Percentiles rank a stretch among this genome's conserved stretches.
phyloP scores from a whole-genome alignment of 2,329 filamentous ascomycete genomes.

The Xylaria hypoxylon region DNA sequence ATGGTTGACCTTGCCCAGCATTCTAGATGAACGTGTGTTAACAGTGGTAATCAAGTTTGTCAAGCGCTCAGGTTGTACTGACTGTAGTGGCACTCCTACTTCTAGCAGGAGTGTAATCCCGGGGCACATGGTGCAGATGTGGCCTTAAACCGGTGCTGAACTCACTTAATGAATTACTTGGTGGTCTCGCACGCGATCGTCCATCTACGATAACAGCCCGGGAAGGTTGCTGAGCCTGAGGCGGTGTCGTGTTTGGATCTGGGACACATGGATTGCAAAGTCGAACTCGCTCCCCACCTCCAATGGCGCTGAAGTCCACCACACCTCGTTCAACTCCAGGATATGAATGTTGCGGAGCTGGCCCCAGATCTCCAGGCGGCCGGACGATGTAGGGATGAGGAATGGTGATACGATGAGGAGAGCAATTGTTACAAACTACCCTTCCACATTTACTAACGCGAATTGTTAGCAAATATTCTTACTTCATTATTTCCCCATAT shows the following conservation, averaged over 20 bases:
- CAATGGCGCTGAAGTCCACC: conserved; percentile 59
- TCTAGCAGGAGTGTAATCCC: conserved; percentile 44
- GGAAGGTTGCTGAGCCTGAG: conserved; percentile 56
- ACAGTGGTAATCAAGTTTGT: neutral
- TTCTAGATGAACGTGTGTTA: conserved; percentile 41
- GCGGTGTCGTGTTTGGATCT: conserved; percentile 69
- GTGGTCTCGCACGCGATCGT: conserved; percentile 58
- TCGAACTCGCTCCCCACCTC: conserved; percentile 68
- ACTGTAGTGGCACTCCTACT: conserved; percentile 65
- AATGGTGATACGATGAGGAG: conserved; percentile 94
- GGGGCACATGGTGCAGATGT: conserved; percentile 50
- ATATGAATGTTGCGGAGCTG: conserved; percentile 51
- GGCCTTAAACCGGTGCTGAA: conserved; percentile 9
- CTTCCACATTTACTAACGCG: conserved; percentile 82
- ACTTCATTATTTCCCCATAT: neutral
- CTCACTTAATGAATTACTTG: conserved; percentile 52
- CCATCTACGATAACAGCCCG: conserved; percentile 21
- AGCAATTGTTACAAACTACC: conserved; percentile 90
- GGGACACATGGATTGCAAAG: conserved; percentile 73
- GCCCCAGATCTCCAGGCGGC: conserved; percentile 64
- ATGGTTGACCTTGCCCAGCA: conserved; percentile 43
- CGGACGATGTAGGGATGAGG: conserved; percentile 93
- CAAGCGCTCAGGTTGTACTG: conserved; percentile 43
- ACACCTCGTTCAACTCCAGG: conserved; percentile 57
- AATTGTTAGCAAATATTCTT: conserved; percentile 16